These are phyloP conservation scores for Leccinum variicolor DNA, from an alignment of 768 basidiomycete genomes.

Conservation along the genomic window DNA sequence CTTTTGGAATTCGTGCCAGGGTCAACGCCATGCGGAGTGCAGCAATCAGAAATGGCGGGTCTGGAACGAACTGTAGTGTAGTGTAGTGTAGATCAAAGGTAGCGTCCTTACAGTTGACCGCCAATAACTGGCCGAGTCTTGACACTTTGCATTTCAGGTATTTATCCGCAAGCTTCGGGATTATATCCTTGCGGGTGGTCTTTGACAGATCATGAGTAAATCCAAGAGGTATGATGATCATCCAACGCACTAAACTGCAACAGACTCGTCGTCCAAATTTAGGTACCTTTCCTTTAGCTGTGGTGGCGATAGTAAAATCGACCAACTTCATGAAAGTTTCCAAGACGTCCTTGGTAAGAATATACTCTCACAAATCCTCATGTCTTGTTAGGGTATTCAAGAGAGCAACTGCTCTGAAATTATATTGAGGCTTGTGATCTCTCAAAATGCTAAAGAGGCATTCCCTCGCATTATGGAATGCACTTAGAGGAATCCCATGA, in stretches of 20 bases:
- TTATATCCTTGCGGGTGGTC: constrained; percentile 3
- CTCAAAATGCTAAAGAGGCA: constrained; percentile 9
- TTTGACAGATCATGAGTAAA: not conserved
- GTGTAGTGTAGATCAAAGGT: too few relatives aligned
- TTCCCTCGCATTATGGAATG: constrained; percentile 13
- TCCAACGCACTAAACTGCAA: constrained; percentile 13
- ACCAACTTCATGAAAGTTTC: constrained; percentile 12
- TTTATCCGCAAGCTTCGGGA: not conserved
- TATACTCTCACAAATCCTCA: constrained; percentile 4
- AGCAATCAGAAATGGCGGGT: constrained; percentile 5
- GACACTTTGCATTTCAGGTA: not conserved
- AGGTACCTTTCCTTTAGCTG: too few relatives aligned
- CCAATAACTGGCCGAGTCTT: constrained; percentile 15
- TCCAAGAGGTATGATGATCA: not conserved
- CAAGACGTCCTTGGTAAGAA: constrained; percentile 15
- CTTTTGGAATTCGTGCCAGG: constrained; percentile 15
- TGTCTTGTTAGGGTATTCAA: constrained; percentile 20
- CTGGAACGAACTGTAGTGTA: constrained; percentile 1
- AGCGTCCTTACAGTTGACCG: constrained; percentile 6
- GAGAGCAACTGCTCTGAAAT: constrained; percentile 20
- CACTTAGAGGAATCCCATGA: not conserved
- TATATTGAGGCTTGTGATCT: constrained; percentile 13
- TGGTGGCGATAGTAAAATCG: constrained; percentile 5
- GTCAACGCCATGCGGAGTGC: constrained; percentile 17
- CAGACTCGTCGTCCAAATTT: not conserved